phyloP scores from a whole-genome alignment of 2,329 filamentous ascomycete genomes.

The Fusarium begoniae region DNA sequence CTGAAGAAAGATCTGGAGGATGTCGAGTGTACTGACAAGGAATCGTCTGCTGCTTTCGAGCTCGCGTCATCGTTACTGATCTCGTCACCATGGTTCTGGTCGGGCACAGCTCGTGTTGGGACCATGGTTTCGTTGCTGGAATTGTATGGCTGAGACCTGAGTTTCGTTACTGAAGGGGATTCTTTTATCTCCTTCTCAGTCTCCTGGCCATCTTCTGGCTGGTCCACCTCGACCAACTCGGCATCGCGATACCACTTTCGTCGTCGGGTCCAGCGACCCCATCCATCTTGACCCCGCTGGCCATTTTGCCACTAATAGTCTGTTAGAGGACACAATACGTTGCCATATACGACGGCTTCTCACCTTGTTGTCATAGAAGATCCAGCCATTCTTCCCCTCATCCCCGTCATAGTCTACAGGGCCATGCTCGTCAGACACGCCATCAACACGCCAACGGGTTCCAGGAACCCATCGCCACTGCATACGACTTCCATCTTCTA shows the following conservation, averaged over 20 bases:
- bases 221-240: constrained; percentile 82
- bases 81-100: constrained; percentile 42
- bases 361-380: constrained; percentile 98
- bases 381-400: constrained; percentile 82
- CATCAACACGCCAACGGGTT: constrained; percentile 88
- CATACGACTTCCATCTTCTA: constrained; percentile 67
- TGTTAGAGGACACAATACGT: neutral
- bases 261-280: constrained; percentile 92
- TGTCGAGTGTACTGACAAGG: constrained; percentile 57
- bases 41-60: constrained; percentile 51
- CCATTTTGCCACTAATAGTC: constrained; percentile 84
- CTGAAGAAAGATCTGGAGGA: constrained; percentile 59
- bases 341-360: neutral
- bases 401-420: constrained; percentile 63
- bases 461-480: constrained; percentile 82
- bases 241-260: constrained; percentile 97
- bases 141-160: constrained; percentile 46
- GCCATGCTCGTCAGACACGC: constrained; percentile 63
- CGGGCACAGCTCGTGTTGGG: constrained; percentile 36
- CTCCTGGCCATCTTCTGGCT: constrained; percentile 46
- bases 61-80: constrained; percentile 38
- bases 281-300: constrained; percentile 84
- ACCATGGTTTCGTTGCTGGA: constrained; percentile 52
- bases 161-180: constrained; percentile 34
- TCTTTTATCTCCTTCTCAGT: constrained; percentile 48